Evolutionary conservation across 2,329 filamentous ascomycete genomes (phyloP), one percentile per base, ranked within the genome.

Genomic region (Ceratocystis lukuohia): DNA sequence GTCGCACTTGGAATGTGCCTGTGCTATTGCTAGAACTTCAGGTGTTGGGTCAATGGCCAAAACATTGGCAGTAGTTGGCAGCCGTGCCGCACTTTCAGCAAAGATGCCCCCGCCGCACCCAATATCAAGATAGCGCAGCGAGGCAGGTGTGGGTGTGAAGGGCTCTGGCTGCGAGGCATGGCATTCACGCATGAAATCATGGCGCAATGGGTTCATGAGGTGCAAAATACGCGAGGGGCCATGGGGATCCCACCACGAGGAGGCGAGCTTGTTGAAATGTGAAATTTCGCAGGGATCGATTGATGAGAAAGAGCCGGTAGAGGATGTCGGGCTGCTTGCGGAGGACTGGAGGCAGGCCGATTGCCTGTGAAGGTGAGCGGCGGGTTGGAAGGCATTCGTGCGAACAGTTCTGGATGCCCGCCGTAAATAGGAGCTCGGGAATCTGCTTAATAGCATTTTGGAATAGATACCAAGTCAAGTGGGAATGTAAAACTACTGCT

Each of bases 81-180:
- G 76, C 5, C 90, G 82, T 0, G 90, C 89, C 0, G 89, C 88
- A 20, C 84, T 88, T 76, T 97, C 94, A 67, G 93, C 91, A 74
- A 97, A 96, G 75, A 97, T 97, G 69, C 94, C 94, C 25, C 93
- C 94, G 69, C 94, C 94, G 76, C 94, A 97, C 70, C 94, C 94
- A 67, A 99, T 84, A 75, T 99, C 94, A 65, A 99, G 87, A 75
- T 91, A 96, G 44, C 81, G 81, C 3, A 91, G 78, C 20, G 79
- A 80, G 7, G 67, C 71, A 70, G 69, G 70, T 45, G 69, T 57
- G 68, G 70, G 61, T 65, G 72, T 70, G 62, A 77, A 70, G 61
- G 78, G 76, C 68, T 77, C 76, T 59, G 82, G 79, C 22, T 83
- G 81, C 70, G 71, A 71, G 61, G 80, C 75, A 61, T 87, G 83